Conservation (phyloP, 805 yeast genomes). For the Wickerhamomyces ciferrii region DNA sequence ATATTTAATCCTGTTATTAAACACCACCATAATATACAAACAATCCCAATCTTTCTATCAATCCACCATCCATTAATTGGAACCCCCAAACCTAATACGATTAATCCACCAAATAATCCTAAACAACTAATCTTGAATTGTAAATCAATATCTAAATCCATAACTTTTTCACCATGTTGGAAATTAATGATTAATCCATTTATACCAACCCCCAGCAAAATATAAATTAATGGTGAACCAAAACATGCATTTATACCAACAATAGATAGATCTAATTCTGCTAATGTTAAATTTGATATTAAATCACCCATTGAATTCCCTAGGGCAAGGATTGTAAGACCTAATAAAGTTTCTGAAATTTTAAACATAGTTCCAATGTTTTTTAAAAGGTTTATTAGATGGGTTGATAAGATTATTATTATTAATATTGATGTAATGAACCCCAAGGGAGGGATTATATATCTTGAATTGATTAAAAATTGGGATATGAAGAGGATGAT, state of each 20-base stretch:
- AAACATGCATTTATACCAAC: conserved; percentile 96
- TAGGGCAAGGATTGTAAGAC: conserved; percentile 82
- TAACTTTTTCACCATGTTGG: background rate
- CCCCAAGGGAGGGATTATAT: conserved; percentile 41
- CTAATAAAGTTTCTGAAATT: conserved; percentile 75
- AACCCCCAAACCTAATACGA: conserved; percentile 15
- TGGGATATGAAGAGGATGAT: background rate
- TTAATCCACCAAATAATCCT: conserved; percentile 15
- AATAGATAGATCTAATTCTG: conserved; percentile 73
- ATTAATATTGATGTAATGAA: conserved; percentile 62
- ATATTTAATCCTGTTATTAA: conserved; percentile 17
- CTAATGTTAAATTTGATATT: conserved; percentile 76
- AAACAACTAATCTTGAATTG: conserved; percentile 19
- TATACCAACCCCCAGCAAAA: conserved; percentile 75
- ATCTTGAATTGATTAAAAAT: background rate
- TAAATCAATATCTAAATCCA: conserved; percentile 12
- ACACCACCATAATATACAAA: conserved; percentile 22
- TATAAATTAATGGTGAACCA: conserved; percentile 83
- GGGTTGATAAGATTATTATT: conserved; percentile 66
- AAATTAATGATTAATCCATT: conserved; percentile 51
- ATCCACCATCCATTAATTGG: conserved; percentile 20
- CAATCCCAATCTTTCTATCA: conserved; percentile 18
- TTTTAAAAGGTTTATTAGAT: conserved; percentile 60
- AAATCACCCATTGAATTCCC: conserved; percentile 93
- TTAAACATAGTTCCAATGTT: conserved; percentile 53